Evolutionary conservation across 108 stramenopile species (phyloP).

Genomic region (Chaetoceros muelleri): DNA sequence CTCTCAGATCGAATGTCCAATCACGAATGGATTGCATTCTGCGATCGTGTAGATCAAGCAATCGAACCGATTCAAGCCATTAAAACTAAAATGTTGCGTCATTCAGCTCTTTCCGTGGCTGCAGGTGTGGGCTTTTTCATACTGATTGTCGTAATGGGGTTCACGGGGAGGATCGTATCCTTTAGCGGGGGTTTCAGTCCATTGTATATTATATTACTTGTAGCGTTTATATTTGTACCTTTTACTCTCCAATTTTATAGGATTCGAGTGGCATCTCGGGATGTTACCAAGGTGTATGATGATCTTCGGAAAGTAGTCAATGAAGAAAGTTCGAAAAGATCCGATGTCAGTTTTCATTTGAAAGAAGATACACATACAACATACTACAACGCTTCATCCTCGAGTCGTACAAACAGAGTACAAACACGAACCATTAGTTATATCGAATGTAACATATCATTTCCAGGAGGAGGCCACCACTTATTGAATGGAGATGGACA

Average conservation of each 20-base stretch:
- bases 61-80: neutral
- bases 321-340: neutral
- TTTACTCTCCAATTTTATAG: neutral
- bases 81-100: neutral
- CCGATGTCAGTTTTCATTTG: neutral
- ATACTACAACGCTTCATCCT: no score
- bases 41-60: neutral
- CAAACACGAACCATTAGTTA: no score
- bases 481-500: no score
- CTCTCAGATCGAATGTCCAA: neutral
- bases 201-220: neutral
- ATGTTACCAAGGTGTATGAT: neutral
- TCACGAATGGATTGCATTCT: neutral
- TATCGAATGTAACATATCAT: no score
- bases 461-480: no score
- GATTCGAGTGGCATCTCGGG: neutral
- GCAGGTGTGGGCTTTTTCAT: neutral
- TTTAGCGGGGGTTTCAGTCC: neutral
- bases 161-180: neutral
- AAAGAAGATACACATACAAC: neutral
- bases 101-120: neutral
- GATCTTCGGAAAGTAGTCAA: neutral
- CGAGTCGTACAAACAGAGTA: no score
- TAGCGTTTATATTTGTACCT: neutral
- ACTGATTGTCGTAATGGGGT: neutral